Conservation (phyloP, 345 rosid species). For the Populus davidiana region DNA sequence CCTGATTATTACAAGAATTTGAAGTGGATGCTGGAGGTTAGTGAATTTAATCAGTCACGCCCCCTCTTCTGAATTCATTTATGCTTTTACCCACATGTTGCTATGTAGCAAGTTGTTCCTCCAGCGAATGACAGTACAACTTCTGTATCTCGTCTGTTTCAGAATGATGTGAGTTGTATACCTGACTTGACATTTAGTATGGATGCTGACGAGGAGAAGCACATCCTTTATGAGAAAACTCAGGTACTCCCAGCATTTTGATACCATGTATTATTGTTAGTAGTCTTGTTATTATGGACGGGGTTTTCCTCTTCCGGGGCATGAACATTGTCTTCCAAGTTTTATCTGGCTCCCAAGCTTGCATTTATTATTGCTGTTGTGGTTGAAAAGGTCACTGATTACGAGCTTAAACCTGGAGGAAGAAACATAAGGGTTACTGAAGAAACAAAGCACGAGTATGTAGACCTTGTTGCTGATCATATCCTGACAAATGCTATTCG, state of each 20-base stretch:
- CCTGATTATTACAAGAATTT: constrained; percentile 95
- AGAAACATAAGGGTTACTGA: constrained; percentile 89
- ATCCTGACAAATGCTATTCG: constrained; percentile 92
- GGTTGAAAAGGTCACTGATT: constrained; percentile 78
- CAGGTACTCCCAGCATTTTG: constrained; percentile 47
- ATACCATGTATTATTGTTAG: neutral
- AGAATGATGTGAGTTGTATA: constrained; percentile 86
- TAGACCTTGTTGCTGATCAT: constrained; percentile 97
- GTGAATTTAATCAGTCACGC: constrained; percentile 21
- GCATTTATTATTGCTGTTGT: constrained; percentile 12
- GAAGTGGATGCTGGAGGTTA: constrained; percentile 97
- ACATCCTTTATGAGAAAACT: constrained; percentile 87
- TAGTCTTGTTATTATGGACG: neutral
- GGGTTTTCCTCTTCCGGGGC: neutral
- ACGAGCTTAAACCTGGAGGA: constrained; percentile 96
- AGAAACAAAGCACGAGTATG: constrained; percentile 96
- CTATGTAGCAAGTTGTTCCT: neutral
- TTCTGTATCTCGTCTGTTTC: constrained; percentile 19
- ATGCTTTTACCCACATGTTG: neutral
- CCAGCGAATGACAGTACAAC: neutral
- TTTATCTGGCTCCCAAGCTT: neutral
- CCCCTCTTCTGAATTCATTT: neutral
- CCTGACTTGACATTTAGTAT: constrained; percentile 93
- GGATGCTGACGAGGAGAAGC: constrained; percentile 98
- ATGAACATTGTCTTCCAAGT: neutral